Evolutionary conservation across 2,329 filamentous ascomycete species (phyloP), one percentile per base, ranked within the genome.

Genomic region (Balansia obtecta): DNA sequence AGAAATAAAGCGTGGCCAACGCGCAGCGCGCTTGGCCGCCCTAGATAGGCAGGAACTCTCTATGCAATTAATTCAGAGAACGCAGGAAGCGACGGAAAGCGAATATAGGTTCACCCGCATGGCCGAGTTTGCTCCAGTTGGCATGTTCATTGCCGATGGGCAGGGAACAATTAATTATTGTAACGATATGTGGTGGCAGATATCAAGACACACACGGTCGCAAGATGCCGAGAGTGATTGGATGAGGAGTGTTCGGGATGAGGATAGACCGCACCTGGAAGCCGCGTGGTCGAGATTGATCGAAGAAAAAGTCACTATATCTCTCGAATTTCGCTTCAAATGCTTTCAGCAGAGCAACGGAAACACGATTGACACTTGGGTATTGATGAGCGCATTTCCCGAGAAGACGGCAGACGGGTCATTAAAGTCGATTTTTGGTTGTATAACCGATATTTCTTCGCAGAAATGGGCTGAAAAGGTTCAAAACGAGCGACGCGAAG

Each of bases 381-480:
- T 85, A 1, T 66, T 89, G 32, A 84, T 89, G 72, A 86, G 79
- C 50, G 85, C 84, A 0, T 88, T 85, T 56, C 85, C 85, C 0
- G 85, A 90, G 58, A 83, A 77, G 58, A 75, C 83, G 53, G 68
- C 72, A 1, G 69, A 78, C 30, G 85, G 83, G 3, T 69, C 71
- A 30, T 72, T 89, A 48, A 87, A 87, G 67, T 80, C 82, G 54
- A 83, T 89, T 2, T 89, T 90, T 57, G 86, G 85, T 48, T 86
- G 82, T 60, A 83, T 94, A 48, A 91, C 87, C 0, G 87, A 94
- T 60, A 94, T 95, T 55, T 88, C 85, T 16, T 79, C 85, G 49
- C 86, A 93, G 62, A 95, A 94, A 63, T 84, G 83, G 73, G 87
- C 88, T 1, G 88, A 94, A 64, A 82, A 83, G 45, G 80, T 88